Conservation (phyloP, 169 alveolate species). For the Cryptosporidium canis region DNA sequence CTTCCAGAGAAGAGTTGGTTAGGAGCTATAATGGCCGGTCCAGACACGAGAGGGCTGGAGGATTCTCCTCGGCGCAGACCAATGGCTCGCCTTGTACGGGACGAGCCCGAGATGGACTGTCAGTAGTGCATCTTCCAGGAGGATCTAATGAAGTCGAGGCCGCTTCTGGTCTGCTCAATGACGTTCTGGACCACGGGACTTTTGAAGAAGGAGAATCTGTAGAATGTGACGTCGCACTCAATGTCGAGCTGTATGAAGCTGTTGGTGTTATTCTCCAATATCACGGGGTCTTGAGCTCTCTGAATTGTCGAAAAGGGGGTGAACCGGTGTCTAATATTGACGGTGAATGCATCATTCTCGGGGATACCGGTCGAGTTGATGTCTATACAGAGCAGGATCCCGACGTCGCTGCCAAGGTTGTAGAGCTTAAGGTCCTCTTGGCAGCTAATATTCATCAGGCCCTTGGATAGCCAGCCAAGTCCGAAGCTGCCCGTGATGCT, state of each 20-base stretch:
- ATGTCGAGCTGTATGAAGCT: slow-evolving; percentile 51
- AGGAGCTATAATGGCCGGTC: background rate
- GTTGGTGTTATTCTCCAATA: background rate
- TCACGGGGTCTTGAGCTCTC: background rate
- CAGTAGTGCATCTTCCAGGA: slow-evolving; percentile 59
- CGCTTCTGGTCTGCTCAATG: slow-evolving; percentile 39
- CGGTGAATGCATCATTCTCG: slow-evolving; percentile 58
- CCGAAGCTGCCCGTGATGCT: slow-evolving; percentile 38
- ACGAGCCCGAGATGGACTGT: background rate
- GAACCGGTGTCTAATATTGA: slow-evolving; percentile 55
- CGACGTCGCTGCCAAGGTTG: slow-evolving; percentile 42
- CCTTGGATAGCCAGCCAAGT: slow-evolving; percentile 44
- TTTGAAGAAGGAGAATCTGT: slow-evolving; percentile 56
- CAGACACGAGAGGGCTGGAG: background rate
- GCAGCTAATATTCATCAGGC: slow-evolving; percentile 1
- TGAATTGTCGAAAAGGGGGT: slow-evolving; percentile 20
- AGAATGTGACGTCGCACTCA: slow-evolving; percentile 59
- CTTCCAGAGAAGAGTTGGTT: too few species aligned
- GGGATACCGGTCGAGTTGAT: slow-evolving; percentile 67
- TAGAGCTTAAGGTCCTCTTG: slow-evolving; percentile 42
- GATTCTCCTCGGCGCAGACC: background rate
- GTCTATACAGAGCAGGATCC: slow-evolving; percentile 44
- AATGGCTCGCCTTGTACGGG: background rate
- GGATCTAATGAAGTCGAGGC: slow-evolving; percentile 31
- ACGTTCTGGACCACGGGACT: slow-evolving; percentile 47